Percentiles rank a stretch among this genome's conserved stretches.
phyloP scores from a whole-genome alignment of 1,139 yeast genomes.

The Blastobotrys indianensis region DNA sequence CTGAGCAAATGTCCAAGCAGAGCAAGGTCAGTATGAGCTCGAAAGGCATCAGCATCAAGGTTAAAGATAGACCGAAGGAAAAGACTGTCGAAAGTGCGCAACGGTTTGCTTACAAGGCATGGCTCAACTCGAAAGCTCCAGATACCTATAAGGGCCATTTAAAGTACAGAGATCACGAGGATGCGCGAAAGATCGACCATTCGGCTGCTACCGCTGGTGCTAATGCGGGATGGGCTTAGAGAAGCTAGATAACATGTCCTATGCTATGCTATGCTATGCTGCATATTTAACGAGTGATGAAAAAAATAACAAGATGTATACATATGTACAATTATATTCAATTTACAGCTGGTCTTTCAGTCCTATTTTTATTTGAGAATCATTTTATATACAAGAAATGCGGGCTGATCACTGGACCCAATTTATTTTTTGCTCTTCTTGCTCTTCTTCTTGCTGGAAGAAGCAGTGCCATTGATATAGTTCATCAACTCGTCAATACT shows the following conservation, averaged over 20 bases:
- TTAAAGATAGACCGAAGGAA: conserved; percentile 15
- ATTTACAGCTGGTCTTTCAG: neutral
- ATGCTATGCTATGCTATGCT: neutral
- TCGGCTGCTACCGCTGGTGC: conserved; percentile 11
- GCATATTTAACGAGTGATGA: neutral
- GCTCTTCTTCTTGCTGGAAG: conserved; percentile 14
- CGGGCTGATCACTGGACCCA: conserved; percentile 12
- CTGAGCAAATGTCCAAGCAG: conserved; percentile 12
- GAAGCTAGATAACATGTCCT: neutral
- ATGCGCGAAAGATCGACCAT: conserved; percentile 2
- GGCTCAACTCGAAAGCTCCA: conserved; percentile 19
- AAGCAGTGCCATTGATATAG: conserved; percentile 31
- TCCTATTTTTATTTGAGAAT: neutral
- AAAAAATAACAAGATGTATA: neutral
- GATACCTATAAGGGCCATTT: conserved; percentile 15
- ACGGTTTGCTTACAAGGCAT: conserved; percentile 18
- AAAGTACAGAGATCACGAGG: conserved; percentile 9
- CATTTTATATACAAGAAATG: neutral
- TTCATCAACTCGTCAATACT: conserved; percentile 33
- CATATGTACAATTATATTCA: neutral
- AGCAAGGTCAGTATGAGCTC: conserved; percentile 8
- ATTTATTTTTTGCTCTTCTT: conserved; percentile 15
- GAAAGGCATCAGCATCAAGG: conserved; percentile 16
- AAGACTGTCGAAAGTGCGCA: conserved; percentile 17
- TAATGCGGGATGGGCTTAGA: conserved; percentile 14